phyloP scores from a whole-genome alignment of 1,139 yeast genomes.

The Magnusiomyces ingens region DNA sequence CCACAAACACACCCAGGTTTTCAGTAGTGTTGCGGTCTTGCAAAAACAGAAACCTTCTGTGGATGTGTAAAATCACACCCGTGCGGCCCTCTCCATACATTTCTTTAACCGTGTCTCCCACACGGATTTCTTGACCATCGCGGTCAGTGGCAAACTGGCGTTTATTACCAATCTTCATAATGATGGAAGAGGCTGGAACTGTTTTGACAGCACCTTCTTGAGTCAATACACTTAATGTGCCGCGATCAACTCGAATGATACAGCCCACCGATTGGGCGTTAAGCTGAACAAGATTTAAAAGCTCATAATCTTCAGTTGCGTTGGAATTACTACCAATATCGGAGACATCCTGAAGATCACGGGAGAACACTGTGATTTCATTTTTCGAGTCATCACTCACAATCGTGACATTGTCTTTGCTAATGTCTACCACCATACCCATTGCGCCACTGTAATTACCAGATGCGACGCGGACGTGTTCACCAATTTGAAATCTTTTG shows the following conservation, averaged over 20 bases:
- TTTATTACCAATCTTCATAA: conserved; percentile 60
- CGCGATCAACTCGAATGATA: conserved; percentile 83
- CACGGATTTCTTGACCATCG: conserved; percentile 73
- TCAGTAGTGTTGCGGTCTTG: conserved; percentile 74
- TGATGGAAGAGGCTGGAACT: conserved; percentile 72
- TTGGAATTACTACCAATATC: conserved; percentile 40
- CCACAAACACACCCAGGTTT: conserved; percentile 87
- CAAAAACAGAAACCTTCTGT: conserved; percentile 69
- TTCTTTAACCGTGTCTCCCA: conserved; percentile 91
- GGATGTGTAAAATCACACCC: conserved; percentile 82
- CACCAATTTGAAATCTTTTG: conserved; percentile 85
- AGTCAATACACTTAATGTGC: conserved; percentile 70
- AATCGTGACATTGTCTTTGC: conserved; percentile 80
- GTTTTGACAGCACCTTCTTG: conserved; percentile 73
- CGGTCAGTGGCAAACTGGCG: conserved; percentile 84
- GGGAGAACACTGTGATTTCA: conserved; percentile 88
- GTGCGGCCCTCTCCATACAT: conserved; percentile 71
- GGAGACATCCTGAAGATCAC: conserved; percentile 57
- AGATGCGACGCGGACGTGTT: conserved; percentile 86
- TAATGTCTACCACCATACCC: conserved; percentile 81
- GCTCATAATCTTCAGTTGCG: conserved; percentile 51
- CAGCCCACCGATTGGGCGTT: conserved; percentile 86
- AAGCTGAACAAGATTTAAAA: conserved; percentile 85
- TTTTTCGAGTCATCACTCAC: conserved; percentile 82
- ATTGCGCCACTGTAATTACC: conserved; percentile 93